A percentile compares a stretch with the other conserved stretches of the same genome.
Conservation (phyloP, 495 filamentous ascomycete genomes). For the Penicillium cinerascens region DNA sequence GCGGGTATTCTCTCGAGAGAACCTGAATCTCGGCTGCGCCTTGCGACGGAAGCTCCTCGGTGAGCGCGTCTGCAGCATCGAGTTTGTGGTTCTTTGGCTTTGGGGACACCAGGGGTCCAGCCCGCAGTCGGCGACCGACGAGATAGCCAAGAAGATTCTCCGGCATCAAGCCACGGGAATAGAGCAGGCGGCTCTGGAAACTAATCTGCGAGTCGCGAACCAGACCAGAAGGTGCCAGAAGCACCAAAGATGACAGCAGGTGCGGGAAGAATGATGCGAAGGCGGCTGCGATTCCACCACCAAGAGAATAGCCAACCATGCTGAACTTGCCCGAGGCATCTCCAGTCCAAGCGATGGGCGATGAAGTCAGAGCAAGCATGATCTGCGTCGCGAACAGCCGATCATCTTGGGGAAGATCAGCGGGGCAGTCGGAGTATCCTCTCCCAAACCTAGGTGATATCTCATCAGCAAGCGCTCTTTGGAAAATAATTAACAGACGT, state of each 20-base stretch:
- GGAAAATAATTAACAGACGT: background rate
- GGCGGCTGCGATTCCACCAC: slow-evolving; percentile 72
- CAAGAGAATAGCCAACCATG: slow-evolving; percentile 80
- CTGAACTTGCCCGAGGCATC: slow-evolving; percentile 54
- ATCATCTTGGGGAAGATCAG: slow-evolving; percentile 64
- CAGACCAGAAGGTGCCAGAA: slow-evolving; percentile 74
- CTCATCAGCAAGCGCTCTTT: background rate
- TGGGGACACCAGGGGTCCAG: slow-evolving; percentile 36
- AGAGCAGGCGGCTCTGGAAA: slow-evolving; percentile 57
- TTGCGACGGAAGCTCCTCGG: slow-evolving; percentile 36
- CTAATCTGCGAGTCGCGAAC: slow-evolving; percentile 63
- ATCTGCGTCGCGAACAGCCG: slow-evolving; percentile 75
- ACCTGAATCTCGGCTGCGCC: slow-evolving; percentile 35
- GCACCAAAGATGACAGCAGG: slow-evolving; percentile 60
- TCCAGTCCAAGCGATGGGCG: slow-evolving; percentile 63
- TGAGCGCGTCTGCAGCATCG: slow-evolving; percentile 33
- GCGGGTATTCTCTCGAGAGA: slow-evolving; percentile 43
- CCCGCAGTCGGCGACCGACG: slow-evolving; percentile 53
- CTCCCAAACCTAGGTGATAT: slow-evolving; percentile 60
- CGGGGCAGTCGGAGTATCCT: slow-evolving; percentile 71
- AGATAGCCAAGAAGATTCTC: slow-evolving; percentile 51
- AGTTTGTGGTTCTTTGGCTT: slow-evolving; percentile 34
- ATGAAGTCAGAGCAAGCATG: slow-evolving; percentile 66
- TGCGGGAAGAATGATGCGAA: slow-evolving; percentile 71
- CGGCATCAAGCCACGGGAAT: slow-evolving; percentile 56